These are phyloP conservation scores for Stevia rebaudiana DNA, from an alignment of 140 eudicot species.

Conservation along the genomic window DNA sequence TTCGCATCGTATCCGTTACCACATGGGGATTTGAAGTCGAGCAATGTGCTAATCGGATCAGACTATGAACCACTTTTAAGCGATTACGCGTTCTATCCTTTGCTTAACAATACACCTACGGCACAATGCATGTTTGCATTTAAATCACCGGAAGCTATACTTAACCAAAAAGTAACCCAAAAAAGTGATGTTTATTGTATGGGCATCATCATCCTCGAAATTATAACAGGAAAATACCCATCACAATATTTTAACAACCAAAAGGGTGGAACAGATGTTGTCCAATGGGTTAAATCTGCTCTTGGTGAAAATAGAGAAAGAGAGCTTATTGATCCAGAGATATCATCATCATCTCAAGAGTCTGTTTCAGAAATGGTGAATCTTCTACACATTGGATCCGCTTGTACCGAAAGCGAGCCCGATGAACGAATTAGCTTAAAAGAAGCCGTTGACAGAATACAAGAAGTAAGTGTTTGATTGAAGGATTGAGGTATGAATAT, in stretches of 20 bases:
- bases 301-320: slow-evolving; percentile 39
- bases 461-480: slow-evolving; percentile 42
- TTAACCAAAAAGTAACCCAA: slow-evolving; percentile 41
- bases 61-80: slow-evolving; percentile 68
- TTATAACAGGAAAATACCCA: slow-evolving; percentile 68
- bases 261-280: slow-evolving; percentile 75
- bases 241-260: slow-evolving; percentile 60
- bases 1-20: slow-evolving; percentile 60
- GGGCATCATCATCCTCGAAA: slow-evolving; percentile 69
- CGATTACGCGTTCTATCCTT: slow-evolving; percentile 57
- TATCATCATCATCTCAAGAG: slow-evolving; percentile 20
- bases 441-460: slow-evolving; percentile 56
- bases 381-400: slow-evolving; percentile 55
- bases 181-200: slow-evolving; percentile 75
- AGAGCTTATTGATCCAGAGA: slow-evolving; percentile 69
- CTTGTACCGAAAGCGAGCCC: slow-evolving; percentile 43
- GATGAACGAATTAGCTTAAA: slow-evolving; percentile 42
- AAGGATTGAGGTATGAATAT: not conserved
- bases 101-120: slow-evolving; percentile 47
- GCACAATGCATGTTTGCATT: slow-evolving; percentile 53
- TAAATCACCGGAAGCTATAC: slow-evolving; percentile 66
- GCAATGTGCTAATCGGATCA: slow-evolving; percentile 61
- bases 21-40: slow-evolving; percentile 85
- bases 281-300: slow-evolving; percentile 61
- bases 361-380: slow-evolving; percentile 45